These are phyloP conservation scores for Firmiana major DNA, from an alignment of 345 rosid species.

Conservation along the genomic window DNA sequence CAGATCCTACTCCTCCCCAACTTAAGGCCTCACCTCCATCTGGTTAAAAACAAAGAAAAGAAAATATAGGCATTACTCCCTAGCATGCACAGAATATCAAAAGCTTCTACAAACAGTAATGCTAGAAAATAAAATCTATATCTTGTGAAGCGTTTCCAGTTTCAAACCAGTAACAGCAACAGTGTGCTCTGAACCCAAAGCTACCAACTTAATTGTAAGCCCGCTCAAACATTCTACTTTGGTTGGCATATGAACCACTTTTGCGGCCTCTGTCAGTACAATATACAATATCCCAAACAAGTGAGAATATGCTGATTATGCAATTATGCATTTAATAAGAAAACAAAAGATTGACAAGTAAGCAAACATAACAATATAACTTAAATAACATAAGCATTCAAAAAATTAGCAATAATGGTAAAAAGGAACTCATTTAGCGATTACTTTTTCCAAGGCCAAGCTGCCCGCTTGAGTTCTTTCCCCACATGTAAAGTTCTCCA, in stretches of 20 bases:
- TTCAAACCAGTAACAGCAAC: conserved; percentile 81
- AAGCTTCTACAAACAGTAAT: not conserved
- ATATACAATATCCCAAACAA: conserved; percentile 6
- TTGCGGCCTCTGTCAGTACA: conserved; percentile 55
- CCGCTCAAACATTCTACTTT: conserved; percentile 74
- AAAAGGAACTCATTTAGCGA: not conserved
- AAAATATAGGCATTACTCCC: conserved; percentile 8
- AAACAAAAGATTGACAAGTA: not conserved
- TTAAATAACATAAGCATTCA: not conserved
- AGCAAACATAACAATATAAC: not conserved
- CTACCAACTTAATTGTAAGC: conserved; percentile 52
- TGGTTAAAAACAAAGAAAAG: conserved; percentile 26
- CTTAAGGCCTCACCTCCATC: conserved; percentile 80
- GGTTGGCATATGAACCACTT: conserved; percentile 52
- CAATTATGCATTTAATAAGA: not conserved
- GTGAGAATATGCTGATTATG: conserved; percentile 3
- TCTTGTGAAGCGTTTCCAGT: conserved; percentile 14
- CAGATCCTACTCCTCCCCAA: conserved; percentile 88
- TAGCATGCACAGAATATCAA: not conserved
- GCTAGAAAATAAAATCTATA: conserved; percentile 12
- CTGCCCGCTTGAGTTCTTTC: conserved; percentile 89
- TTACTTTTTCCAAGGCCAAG: conserved; percentile 96
- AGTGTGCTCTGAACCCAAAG: conserved; percentile 91
- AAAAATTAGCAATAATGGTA: not conserved
- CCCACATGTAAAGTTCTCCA: conserved; percentile 93